Evolutionary conservation across 1,284 basidiomycete genomes (phyloP).

Genomic region (Acaromyces ingoldii): DNA sequence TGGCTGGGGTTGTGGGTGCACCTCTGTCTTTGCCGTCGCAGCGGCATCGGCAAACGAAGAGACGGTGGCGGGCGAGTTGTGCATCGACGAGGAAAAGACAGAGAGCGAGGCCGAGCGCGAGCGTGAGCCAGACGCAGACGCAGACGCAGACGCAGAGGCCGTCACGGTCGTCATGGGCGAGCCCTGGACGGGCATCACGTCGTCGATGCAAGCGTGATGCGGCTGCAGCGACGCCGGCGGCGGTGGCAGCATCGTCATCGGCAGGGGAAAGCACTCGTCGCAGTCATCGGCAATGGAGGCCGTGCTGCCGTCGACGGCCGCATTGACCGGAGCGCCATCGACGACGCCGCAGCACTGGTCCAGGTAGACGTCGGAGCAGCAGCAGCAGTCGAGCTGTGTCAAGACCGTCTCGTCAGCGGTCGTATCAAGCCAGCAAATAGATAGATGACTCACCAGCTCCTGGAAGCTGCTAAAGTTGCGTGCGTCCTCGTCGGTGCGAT

Average conservation of each 20-base stretch:
- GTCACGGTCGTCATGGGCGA: too few species aligned
- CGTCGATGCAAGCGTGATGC: neutral
- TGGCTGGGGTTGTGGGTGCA: too few species aligned
- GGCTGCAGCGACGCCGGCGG: neutral
- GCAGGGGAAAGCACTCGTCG: neutral
- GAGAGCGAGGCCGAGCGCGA: neutral
- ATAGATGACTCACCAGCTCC: conserved; percentile 3
- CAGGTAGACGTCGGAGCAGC: conserved; percentile 3
- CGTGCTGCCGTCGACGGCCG: neutral
- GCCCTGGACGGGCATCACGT: too few species aligned
- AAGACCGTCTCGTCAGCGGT: neutral
- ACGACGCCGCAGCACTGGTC: conserved; percentile 1
- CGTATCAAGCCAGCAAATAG: neutral
- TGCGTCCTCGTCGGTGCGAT: too few species aligned
- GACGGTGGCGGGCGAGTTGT: too few species aligned
- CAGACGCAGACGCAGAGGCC: neutral
- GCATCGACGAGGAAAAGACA: neutral
- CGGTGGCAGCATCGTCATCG: neutral
- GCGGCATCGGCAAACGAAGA: too few species aligned
- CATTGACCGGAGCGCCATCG: neutral
- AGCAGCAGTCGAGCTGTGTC: conserved; percentile 2
- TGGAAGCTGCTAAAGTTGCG: too few species aligned
- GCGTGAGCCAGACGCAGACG: neutral
- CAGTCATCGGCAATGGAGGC: neutral
- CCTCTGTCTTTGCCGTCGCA: too few species aligned